A percentile compares a stretch with the other conserved stretches of the same genome.
These are phyloP conservation scores for Tieghemiomyces parasiticus DNA, from an alignment of 192 early-diverging fungal genomes.

Conservation along the genomic window DNA sequence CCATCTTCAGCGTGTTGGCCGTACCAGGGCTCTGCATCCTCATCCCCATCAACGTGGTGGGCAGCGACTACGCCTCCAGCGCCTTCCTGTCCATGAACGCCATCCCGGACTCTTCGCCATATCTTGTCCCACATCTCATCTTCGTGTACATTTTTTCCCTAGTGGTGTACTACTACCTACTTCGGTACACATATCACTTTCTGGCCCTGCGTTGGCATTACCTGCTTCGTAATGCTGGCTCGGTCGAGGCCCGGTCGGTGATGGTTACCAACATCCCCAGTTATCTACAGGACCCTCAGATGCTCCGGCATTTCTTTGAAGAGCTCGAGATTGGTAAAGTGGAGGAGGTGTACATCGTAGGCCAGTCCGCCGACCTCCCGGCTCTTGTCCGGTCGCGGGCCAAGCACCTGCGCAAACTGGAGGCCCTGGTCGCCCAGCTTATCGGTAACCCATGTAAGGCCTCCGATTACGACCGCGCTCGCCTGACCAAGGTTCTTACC, in stretches of 20 bases:
- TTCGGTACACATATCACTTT: conserved; percentile 28
- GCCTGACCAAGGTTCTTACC: conserved; percentile 16
- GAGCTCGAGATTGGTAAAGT: conserved; percentile 40
- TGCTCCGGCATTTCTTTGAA: conserved; percentile 51
- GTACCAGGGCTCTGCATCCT: conserved; percentile 22
- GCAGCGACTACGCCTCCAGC: background rate
- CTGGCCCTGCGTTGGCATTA: conserved; percentile 34
- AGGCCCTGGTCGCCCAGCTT: conserved; percentile 34
- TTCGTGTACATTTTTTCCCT: conserved; percentile 29
- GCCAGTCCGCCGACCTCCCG: conserved; percentile 38
- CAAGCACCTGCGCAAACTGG: conserved; percentile 33
- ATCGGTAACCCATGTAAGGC: conserved; percentile 56
- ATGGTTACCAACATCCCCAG: conserved; percentile 53
- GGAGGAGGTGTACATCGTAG: conserved; percentile 44
- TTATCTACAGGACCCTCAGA: conserved; percentile 30
- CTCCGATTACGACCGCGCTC: conserved; percentile 40
- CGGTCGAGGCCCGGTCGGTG: conserved; percentile 40
- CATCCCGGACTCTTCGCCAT: conserved; percentile 12
- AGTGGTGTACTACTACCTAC: conserved; percentile 29
- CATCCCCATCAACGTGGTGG: conserved; percentile 21
- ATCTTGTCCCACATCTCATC: conserved; percentile 26
- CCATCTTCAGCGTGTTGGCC: conserved; percentile 23
- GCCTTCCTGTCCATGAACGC: conserved; percentile 8
- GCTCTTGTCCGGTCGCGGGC: conserved; percentile 38
- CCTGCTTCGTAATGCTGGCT: conserved; percentile 26